phyloP scores from a whole-genome alignment of 495 filamentous ascomycete genomes.

The Hyaloscypha variabilis region DNA sequence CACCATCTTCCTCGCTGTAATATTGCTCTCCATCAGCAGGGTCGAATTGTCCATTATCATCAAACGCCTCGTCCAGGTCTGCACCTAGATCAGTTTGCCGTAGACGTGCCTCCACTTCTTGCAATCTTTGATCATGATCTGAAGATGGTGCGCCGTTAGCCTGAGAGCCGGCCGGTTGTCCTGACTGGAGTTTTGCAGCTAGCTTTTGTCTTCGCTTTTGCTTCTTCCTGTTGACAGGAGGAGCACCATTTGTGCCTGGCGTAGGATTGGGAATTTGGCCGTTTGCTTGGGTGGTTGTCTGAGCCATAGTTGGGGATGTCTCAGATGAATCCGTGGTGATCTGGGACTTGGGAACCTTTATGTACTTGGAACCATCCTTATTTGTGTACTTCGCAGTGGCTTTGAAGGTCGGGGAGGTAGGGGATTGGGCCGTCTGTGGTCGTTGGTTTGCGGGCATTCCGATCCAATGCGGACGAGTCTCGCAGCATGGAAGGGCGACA shows the following conservation, averaged over 20 bases:
- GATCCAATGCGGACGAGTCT: slow-evolving; percentile 30
- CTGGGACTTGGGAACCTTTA: slow-evolving; percentile 62
- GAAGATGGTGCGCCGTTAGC: slow-evolving; percentile 26
- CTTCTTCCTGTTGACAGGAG: slow-evolving; percentile 83
- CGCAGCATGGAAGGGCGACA: slow-evolving; percentile 32
- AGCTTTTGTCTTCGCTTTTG: slow-evolving; percentile 81
- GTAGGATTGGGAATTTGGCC: slow-evolving; percentile 24
- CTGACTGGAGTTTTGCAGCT: slow-evolving; percentile 71
- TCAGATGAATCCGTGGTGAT: slow-evolving; percentile 50
- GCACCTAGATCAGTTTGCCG: slow-evolving; percentile 29
- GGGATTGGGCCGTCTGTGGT: slow-evolving; percentile 42
- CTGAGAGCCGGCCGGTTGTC: slow-evolving; percentile 24
- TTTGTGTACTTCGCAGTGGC: slow-evolving; percentile 60
- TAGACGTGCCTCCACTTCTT: slow-evolving; percentile 31
- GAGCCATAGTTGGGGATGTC: slow-evolving; percentile 47
- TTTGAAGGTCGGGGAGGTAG: slow-evolving; percentile 43
- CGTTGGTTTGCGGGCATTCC: slow-evolving; percentile 57
- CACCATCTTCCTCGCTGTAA: slow-evolving; percentile 48
- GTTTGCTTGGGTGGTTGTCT: slow-evolving; percentile 35
- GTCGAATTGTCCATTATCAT: slow-evolving; percentile 30
- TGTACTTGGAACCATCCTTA: slow-evolving; percentile 70
- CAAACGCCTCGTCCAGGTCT: slow-evolving; percentile 25
- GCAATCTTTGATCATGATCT: slow-evolving; percentile 21
- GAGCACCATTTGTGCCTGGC: slow-evolving; percentile 28
- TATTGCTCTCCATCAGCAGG: slow-evolving; percentile 43